Evolutionary conservation across 2,329 filamentous ascomycete species (phyloP).

Genomic region (Thielaviopsis cerberus): DNA sequence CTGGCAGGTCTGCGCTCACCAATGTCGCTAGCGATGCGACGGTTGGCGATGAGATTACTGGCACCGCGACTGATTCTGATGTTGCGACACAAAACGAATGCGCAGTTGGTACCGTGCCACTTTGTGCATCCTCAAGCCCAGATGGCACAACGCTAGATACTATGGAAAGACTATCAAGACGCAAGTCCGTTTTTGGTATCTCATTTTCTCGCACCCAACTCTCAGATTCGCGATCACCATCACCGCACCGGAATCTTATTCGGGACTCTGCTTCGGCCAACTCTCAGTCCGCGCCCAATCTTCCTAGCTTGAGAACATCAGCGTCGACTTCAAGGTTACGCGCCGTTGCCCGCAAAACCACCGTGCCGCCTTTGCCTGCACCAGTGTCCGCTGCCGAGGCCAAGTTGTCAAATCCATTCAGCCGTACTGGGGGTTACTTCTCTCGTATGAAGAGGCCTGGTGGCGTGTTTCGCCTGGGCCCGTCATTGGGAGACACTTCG

Average conservation of each 20-base stretch:
- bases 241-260: conserved; percentile 8
- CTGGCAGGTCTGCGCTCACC: neutral
- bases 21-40: neutral
- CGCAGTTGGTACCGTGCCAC: neutral
- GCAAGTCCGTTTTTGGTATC: conserved; percentile 11
- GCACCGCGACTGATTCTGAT: neutral
- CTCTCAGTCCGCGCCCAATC: conserved; percentile 11
- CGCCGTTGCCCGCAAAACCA: conserved; percentile 2
- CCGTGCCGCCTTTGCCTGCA: neutral
- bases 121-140: conserved; percentile 1
- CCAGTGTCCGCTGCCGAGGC: neutral
- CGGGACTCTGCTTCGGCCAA: conserved; percentile 4
- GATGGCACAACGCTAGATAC: conserved; percentile 5
- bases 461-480: conserved; percentile 24
- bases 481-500: conserved; percentile 19
- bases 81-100: neutral
- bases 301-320: conserved; percentile 8
- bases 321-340: conserved; percentile 5
- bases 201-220: conserved; percentile 9
- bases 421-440: conserved; percentile 29
- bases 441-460: conserved; percentile 30
- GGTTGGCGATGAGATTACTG: neutral
- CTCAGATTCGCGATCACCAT: conserved; percentile 10
- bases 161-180: conserved; percentile 5
- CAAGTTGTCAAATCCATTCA: conserved; percentile 21